Evolutionary conservation across 441 rosid genomes (phyloP), one percentile per base, ranked within the genome.

Genomic region (Populus hybrid): DNA sequence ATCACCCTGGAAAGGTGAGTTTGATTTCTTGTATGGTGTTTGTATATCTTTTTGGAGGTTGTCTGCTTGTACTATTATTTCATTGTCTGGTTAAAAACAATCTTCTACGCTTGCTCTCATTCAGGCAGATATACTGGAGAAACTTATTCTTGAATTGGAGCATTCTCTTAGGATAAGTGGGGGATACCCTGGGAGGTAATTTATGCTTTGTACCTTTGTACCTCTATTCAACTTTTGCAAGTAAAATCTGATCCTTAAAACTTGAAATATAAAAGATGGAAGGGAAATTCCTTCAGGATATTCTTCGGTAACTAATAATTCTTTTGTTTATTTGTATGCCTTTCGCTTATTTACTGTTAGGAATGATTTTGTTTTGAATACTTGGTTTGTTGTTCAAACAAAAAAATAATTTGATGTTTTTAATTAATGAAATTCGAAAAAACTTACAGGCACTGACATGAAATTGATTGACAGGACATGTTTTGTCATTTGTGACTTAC

Each of bases 121-220:
- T 66, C 90, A 94, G 99, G 97, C 98, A 78, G 92, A 97, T 79
- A 86, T 94, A 80, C 74, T 97, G 84, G 97, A 93, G 89, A 87
- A 92, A 75, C 87, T 97, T 78, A 84, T 91, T 87, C 86, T 97
- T 63, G 94, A 93, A 83, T 86, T 97, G 88, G 98, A 94, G 89
- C 86, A 90, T 81, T 93, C 97, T 19, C 83, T 94, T 74, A 86
- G 85, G 86, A 83, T 74, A 30, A 86, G 76, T 38, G 97, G 92
- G 73, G 83, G 77, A 79, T 97, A 84, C 80, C 97, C 94, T 21
- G 94, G 93, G 83, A 92, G 98, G 99, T 97, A 83, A 82, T 75
- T 64, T 76, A 74, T 81, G 24, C 76, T 70, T 74, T 75, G 28
- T 77, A 9, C 74, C 40, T 38, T 73, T 75, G 21, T 81, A 46